Base-by-base conservation (phyloP, 352 stramenopile genomes). In the Phytophthora rubi region DNA sequence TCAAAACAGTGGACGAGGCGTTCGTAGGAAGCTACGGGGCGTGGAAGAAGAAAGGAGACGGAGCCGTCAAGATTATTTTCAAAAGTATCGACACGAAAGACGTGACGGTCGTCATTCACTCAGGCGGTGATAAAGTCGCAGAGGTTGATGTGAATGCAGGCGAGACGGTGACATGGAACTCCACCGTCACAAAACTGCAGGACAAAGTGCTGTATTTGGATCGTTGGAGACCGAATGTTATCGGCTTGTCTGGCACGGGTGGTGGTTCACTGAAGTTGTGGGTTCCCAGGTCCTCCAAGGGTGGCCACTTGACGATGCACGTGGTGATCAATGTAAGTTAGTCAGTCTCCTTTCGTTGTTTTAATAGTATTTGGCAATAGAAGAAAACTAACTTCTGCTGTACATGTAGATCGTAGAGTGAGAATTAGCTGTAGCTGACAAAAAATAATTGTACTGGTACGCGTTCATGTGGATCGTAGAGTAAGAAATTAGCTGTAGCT, bases 271-370 rank as follows among this genome's bases (percentile, higher is more conserved):
- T 74, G 2, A 59, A 62, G 9, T 26, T 77, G 58, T 75, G 70
- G 70, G 10, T 74, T 8, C 51, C 70, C 2, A 58, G 47, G 6
- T 52, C 65, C 21, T 62, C 56, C n/a, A 33, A 71, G 37, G 65
- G 65, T 33, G 70, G 66, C n/a, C 70, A 71, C 30, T 56, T 75
- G 45, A 67, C 52, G 3, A 45, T 74, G 57, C 60, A 71, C 59
- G 65, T 71, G 32, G 52, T 49, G 62, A 71, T 75, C 12, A 77
- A 75, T 77, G 52, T 71, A 7, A 75, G 62, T 30, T 72, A 73
- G 53, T 18, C 48, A 73, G 53, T 18, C 48, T 0, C 15, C 12
- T 56, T 6, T 26, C 9, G 44, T 28, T 10, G 16, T 51, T 15
- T 28, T 13, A 26, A 15, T 23, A 51, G 44, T 51, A 18, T 48